A percentile compares a stretch with the other conserved stretches of the same genome.
These are phyloP conservation scores for Candida loeiensis DNA, from an alignment of 805 yeast genomes.

Conservation along the genomic window DNA sequence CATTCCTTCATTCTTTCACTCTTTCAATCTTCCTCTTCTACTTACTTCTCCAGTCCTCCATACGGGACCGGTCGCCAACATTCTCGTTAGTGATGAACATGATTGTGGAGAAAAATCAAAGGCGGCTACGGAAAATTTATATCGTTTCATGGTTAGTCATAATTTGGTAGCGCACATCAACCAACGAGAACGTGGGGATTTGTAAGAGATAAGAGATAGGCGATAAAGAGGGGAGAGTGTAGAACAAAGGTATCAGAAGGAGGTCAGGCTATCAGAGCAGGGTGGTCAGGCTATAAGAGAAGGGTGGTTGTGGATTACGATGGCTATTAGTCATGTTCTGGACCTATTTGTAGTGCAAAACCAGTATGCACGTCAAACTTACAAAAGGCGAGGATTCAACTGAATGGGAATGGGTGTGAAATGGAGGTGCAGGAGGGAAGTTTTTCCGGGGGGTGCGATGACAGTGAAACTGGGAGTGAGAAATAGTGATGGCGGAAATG, in stretches of 20 bases:
- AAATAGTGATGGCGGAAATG: too few species aligned
- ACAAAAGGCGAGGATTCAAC: too few species aligned
- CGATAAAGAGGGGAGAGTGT: not conserved
- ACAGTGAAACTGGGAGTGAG: too few species aligned
- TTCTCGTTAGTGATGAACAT: conserved; percentile 86
- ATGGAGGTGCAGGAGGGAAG: too few species aligned
- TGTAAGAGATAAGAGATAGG: not conserved
- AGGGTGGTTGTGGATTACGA: not conserved
- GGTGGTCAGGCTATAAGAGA: too few species aligned
- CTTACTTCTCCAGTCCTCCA: conserved; percentile 53
- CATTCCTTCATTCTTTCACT: not conserved
- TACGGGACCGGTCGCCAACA: conserved; percentile 75
- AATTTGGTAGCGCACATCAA: conserved; percentile 7
- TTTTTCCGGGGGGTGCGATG: too few species aligned
- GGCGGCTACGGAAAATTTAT: conserved; percentile 4
- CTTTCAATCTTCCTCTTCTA: conserved; percentile 10
- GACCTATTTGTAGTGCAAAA: too few species aligned
- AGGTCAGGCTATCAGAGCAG: too few species aligned
- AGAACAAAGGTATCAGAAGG: not conserved
- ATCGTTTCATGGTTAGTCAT: conserved; percentile 5
- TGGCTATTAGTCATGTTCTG: too few species aligned
- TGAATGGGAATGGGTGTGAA: too few species aligned
- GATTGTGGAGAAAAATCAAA: not conserved
- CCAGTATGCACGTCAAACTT: too few species aligned
- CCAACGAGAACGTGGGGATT: conserved; percentile 5